Evolutionary conservation across 2,329 filamentous ascomycete species (phyloP).

Genomic region (Botrytis tulipae): DNA sequence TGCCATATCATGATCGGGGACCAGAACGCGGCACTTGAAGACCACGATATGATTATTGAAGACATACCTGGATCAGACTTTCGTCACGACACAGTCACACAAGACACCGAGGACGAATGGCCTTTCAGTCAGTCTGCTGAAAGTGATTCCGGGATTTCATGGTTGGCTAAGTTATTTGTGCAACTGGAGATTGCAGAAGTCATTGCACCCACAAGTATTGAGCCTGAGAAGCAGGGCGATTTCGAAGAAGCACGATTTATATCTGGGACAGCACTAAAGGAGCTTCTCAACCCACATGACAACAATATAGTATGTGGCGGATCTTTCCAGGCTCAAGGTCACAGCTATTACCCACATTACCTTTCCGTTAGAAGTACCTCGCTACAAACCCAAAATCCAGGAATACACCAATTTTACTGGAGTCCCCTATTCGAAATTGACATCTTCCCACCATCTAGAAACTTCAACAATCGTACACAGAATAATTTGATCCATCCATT

Average conservation of each 20-base stretch:
- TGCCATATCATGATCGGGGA: not conserved
- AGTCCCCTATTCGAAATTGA: not conserved
- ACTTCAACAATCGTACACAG: not conserved
- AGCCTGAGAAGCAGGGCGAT: not conserved
- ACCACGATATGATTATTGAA: not conserved
- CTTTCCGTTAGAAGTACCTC: not conserved
- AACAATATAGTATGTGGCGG: not conserved
- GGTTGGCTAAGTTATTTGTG: not conserved
- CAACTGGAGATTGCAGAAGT: not conserved
- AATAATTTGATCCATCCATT: not conserved
- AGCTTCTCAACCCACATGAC: not conserved
- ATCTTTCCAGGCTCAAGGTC: not conserved
- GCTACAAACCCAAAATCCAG: not conserved
- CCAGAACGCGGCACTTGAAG: not conserved
- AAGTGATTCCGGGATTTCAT: not conserved
- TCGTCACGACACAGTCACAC: too few species aligned
- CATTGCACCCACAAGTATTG: not conserved
- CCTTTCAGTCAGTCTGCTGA: not conserved
- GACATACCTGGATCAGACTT: not conserved
- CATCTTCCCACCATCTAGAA: not conserved
- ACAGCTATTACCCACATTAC: fast-evolving
- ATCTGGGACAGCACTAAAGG: not conserved
- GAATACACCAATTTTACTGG: fast-evolving
- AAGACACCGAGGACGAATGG: not conserved
- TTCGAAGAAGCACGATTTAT: not conserved